Percentiles rank a stretch among this genome's conserved stretches.
phyloP scores from a whole-genome alignment of 2,329 filamentous ascomycete species.

The Ophiostoma australiae region DNA sequence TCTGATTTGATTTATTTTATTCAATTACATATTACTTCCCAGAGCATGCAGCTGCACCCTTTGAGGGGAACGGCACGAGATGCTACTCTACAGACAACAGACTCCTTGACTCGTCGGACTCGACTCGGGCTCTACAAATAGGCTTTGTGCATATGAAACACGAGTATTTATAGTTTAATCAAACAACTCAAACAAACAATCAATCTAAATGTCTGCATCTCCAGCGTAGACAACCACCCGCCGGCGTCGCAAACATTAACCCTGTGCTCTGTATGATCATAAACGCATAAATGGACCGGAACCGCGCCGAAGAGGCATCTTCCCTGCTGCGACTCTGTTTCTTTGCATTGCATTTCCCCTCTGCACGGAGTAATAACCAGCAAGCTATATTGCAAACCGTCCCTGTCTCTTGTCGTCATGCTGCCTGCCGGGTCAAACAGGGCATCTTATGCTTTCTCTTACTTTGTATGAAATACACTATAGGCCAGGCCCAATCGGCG shows the following conservation, averaged over 20 bases:
- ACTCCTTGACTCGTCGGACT: neutral
- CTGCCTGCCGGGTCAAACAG: neutral
- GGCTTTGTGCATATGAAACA: constrained; percentile 4
- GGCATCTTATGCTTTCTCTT: neutral
- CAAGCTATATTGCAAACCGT: neutral
- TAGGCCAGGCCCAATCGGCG: neutral
- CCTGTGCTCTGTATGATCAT: neutral
- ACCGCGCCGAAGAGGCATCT: constrained; percentile 2
- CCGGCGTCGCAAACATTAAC: neutral
- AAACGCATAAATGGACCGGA: neutral
- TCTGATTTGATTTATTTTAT: neutral
- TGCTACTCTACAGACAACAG: neutral
- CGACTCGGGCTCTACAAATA: neutral
- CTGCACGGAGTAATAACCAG: neutral
- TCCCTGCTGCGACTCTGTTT: constrained; percentile 7
- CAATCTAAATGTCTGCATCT: too few species aligned
- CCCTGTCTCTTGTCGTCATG: constrained; percentile 7
- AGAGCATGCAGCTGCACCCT: neutral
- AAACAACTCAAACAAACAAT: neutral
- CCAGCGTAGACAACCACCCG: neutral
- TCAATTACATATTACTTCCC: neutral
- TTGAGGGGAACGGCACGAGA: constrained; percentile 4
- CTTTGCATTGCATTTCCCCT: neutral
- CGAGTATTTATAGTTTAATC: neutral
- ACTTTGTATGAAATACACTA: neutral